phyloP scores from a whole-genome alignment of 192 early-diverging fungal genomes.

The Paraglomus occultum region DNA sequence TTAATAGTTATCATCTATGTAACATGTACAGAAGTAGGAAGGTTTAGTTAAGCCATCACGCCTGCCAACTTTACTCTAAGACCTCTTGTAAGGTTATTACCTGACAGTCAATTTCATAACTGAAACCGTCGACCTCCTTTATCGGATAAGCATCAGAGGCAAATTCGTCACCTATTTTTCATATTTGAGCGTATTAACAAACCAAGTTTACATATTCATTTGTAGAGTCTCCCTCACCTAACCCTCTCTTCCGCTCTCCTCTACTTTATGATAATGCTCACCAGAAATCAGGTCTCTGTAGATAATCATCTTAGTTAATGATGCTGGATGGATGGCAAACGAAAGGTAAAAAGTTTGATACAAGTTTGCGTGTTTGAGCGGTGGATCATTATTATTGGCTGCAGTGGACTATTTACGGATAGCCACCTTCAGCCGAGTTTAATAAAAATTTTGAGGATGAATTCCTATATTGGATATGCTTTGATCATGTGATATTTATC shows the following conservation, averaged over 20 bases:
- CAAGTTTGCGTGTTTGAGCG: no score
- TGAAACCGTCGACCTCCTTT: conserved; percentile 60
- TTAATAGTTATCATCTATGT: conserved; percentile 61
- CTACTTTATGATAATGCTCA: conserved; percentile 36
- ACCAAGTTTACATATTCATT: conserved; percentile 3
- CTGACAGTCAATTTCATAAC: conserved; percentile 77
- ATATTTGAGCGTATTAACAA: neutral
- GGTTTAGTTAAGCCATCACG: neutral
- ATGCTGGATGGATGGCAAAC: conserved; percentile 22
- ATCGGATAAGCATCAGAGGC: conserved; percentile 85
- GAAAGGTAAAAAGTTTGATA: no score
- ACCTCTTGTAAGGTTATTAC: conserved; percentile 33
- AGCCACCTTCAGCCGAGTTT: no score
- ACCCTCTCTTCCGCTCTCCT: neutral
- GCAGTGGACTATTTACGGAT: no score
- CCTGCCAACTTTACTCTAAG: neutral
- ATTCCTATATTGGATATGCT: no score
- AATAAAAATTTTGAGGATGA: no score
- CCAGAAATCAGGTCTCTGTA: conserved; percentile 64
- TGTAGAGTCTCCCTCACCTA: neutral
- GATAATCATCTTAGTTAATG: conserved; percentile 59
- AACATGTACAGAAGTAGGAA: neutral
- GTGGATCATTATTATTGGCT: no score
- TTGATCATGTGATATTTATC: no score
- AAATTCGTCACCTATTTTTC: conserved; percentile 75